Conservation (phyloP, 164 flowering plant species). For the Pachysandra terminalis region DNA sequence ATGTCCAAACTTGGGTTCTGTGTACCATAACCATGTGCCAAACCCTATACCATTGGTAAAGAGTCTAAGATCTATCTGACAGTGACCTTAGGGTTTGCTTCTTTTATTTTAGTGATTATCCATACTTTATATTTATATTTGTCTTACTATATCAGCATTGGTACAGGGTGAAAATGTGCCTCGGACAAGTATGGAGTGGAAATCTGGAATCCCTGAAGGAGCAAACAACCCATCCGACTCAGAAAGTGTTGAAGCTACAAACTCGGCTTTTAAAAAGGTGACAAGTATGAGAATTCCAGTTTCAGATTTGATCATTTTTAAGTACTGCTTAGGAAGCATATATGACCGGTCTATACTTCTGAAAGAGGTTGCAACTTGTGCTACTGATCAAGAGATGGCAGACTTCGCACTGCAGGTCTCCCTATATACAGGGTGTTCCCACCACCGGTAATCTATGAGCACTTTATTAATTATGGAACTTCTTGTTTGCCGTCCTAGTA, state of each 20-base stretch:
- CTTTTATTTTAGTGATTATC: background rate
- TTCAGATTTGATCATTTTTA: slow-evolving; percentile 66
- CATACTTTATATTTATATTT: too few species aligned
- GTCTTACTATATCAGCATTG: background rate
- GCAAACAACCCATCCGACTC: slow-evolving; percentile 51
- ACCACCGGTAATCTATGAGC: slow-evolving; percentile 56
- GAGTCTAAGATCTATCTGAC: background rate
- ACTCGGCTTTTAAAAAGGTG: slow-evolving; percentile 26
- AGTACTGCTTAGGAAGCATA: slow-evolving; percentile 71
- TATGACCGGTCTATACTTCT: slow-evolving; percentile 66
- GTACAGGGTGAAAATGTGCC: slow-evolving; percentile 39
- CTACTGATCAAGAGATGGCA: slow-evolving; percentile 50
- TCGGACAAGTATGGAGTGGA: slow-evolving; percentile 21
- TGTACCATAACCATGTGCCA: background rate
- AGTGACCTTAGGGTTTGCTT: background rate
- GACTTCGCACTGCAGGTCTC: slow-evolving; percentile 76
- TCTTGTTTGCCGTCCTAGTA: background rate
- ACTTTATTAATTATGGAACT: background rate
- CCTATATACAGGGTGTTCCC: slow-evolving; percentile 77
- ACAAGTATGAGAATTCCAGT: slow-evolving; percentile 30
- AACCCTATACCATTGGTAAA: background rate
- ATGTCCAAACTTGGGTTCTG: background rate
- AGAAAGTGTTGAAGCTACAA: slow-evolving; percentile 55
- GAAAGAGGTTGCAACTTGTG: slow-evolving; percentile 55
- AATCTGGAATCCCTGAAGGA: slow-evolving; percentile 38